phyloP scores from a whole-genome alignment of 2,329 filamentous ascomycete species.

The Diaporthe destruens region DNA sequence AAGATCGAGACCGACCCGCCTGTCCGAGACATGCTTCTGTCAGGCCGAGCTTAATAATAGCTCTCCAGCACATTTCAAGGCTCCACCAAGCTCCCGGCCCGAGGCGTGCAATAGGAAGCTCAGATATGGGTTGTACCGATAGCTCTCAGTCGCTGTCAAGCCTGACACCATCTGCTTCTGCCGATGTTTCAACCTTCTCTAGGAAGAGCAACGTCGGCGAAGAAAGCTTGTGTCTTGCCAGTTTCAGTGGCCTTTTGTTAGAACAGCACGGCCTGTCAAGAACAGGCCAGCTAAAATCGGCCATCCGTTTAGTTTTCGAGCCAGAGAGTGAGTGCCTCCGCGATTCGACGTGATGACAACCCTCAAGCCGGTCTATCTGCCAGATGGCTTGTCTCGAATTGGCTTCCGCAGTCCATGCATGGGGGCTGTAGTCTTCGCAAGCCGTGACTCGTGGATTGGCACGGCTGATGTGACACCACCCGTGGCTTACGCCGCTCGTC shows the following conservation, averaged over 20 bases:
- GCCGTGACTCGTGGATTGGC: not conserved
- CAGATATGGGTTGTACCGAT: conserved; percentile 1
- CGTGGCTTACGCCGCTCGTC: not conserved
- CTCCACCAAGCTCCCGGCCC: conserved; percentile 8
- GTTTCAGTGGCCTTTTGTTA: not conserved
- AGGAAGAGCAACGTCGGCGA: conserved; percentile 3
- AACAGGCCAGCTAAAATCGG: not conserved
- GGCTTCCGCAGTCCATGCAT: not conserved
- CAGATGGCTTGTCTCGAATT: not conserved
- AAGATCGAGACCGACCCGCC: not conserved
- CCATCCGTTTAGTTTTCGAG: not conserved
- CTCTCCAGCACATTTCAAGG: not conserved
- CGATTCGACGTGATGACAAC: not conserved
- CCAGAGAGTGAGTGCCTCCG: no score
- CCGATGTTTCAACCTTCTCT: conserved; percentile 25
- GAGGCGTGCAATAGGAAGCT: conserved; percentile 16
- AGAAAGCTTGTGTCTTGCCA: not conserved
- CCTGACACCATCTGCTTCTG: conserved; percentile 9
- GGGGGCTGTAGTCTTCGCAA: not conserved
- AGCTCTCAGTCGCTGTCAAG: not conserved
- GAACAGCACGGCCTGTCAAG: not conserved
- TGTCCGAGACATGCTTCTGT: conserved; percentile 15
- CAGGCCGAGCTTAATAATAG: not conserved
- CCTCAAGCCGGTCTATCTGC: not conserved
- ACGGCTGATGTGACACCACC: not conserved